These are phyloP conservation scores for Xylariales sp. DNA, from an alignment of 2,329 filamentous ascomycete species.

Conservation along the genomic window DNA sequence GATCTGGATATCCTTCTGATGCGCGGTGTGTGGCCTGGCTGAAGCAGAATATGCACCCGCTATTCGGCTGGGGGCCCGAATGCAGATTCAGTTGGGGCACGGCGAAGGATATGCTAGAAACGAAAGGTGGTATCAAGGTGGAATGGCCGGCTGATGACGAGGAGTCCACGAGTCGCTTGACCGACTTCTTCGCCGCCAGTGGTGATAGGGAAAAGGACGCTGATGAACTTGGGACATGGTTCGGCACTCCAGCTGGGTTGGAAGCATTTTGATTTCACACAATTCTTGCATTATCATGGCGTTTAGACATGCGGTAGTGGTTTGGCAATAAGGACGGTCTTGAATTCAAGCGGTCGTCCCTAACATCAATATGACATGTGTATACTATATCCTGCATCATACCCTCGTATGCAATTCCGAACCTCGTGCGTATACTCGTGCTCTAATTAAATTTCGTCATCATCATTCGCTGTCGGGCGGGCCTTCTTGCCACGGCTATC, in stretches of 20 bases:
- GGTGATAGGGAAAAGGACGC: slow-evolving; percentile 58
- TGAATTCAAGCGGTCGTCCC: slow-evolving; percentile 28
- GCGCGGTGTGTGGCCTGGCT: slow-evolving; percentile 84
- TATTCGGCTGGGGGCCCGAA: slow-evolving; percentile 96
- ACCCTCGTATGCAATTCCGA: slow-evolving; percentile 33
- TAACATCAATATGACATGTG: slow-evolving; percentile 40
- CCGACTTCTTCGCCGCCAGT: slow-evolving; percentile 74
- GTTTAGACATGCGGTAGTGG: slow-evolving; percentile 36
- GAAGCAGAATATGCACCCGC: slow-evolving; percentile 84
- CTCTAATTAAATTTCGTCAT: slow-evolving; percentile 67
- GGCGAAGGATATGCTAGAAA: slow-evolving; percentile 90
- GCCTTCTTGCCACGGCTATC: slow-evolving; percentile 69
- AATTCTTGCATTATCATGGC: slow-evolving; percentile 41
- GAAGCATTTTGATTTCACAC: slow-evolving; percentile 71
- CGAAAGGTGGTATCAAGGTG: slow-evolving; percentile 76
- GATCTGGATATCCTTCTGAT: slow-evolving; percentile 94
- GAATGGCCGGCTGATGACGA: slow-evolving; percentile 87
- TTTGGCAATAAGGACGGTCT: slow-evolving; percentile 30
- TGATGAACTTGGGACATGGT: slow-evolving; percentile 83
- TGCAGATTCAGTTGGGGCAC: slow-evolving; percentile 97
- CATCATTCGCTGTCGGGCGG: slow-evolving; percentile 56
- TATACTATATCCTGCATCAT: slow-evolving; percentile 47
- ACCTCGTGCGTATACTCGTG: slow-evolving; percentile 29
- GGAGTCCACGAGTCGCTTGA: slow-evolving; percentile 74
- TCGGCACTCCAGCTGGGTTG: slow-evolving; percentile 76